Percentiles rank a stretch among this genome's conserved stretches.
Conservation (phyloP, 2,329 filamentous ascomycete genomes). For the Coleophoma cylindrospora region DNA sequence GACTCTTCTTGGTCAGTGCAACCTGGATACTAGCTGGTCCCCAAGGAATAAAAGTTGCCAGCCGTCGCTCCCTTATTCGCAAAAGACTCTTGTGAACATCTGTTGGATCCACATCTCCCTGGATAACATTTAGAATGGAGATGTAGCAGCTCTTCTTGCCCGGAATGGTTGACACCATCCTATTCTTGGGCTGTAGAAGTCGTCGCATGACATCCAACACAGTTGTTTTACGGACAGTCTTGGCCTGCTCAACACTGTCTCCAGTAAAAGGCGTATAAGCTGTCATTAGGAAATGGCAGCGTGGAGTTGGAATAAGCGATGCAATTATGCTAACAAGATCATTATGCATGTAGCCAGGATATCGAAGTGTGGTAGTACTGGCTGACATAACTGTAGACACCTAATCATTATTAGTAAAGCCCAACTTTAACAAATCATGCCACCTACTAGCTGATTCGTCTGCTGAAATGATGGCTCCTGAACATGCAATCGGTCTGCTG, state of each 20-base stretch:
- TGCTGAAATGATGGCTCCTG: slow-evolving; percentile 95
- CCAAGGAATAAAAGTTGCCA: slow-evolving; percentile 98
- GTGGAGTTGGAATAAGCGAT: slow-evolving; percentile 90
- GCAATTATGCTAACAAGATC: slow-evolving; percentile 96
- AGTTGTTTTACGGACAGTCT: slow-evolving; percentile 96
- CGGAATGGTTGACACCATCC: slow-evolving; percentile 95
- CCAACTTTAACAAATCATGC: not conserved
- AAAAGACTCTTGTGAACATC: slow-evolving; percentile 98
- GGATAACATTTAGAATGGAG: slow-evolving; percentile 97
- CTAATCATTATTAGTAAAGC: slow-evolving; percentile 31
- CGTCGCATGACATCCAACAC: slow-evolving; percentile 97
- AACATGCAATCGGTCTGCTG: slow-evolving; percentile 88
- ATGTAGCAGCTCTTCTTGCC: slow-evolving; percentile 99
- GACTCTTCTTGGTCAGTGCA: slow-evolving; percentile 91
- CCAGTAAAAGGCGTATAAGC: slow-evolving; percentile 97
- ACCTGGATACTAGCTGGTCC: slow-evolving; percentile 97
- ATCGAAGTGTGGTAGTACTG: slow-evolving; percentile 91
- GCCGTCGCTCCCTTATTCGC: slow-evolving; percentile 86
- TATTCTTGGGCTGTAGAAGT: slow-evolving; percentile 93
- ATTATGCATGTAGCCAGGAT: slow-evolving; percentile 99
- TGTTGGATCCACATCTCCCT: slow-evolving; percentile 95
- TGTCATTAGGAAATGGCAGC: slow-evolving; percentile 97
- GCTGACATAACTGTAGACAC: slow-evolving; percentile 98
- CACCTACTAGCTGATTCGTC: slow-evolving; percentile 81
- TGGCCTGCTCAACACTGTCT: slow-evolving; percentile 92